These are phyloP conservation scores for Mortierella sp. DNA, from an alignment of 371 early-diverging fungal genomes.

Conservation along the genomic window DNA sequence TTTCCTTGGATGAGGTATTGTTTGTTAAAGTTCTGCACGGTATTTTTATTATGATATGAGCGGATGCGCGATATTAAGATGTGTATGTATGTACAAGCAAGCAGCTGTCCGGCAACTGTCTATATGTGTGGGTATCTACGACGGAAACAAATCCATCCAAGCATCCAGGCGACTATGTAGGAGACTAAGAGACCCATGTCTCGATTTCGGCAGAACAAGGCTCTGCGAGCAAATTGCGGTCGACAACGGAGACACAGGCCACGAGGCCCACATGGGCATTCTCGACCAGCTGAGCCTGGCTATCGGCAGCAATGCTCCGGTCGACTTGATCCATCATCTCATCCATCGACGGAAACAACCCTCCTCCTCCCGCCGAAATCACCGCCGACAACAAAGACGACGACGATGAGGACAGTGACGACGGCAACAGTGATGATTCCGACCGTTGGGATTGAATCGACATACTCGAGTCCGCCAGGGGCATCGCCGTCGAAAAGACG, in stretches of 20 bases:
- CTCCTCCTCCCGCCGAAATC: conserved; percentile 32
- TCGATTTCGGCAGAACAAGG: conserved; percentile 53
- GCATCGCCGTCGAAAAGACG: conserved; percentile 22
- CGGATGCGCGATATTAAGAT: background rate
- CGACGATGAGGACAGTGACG: too few species aligned
- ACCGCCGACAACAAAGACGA: too few species aligned
- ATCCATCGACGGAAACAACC: conserved; percentile 40
- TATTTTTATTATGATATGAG: background rate
- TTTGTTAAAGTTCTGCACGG: background rate
- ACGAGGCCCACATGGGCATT: conserved; percentile 36
- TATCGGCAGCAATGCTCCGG: conserved; percentile 33
- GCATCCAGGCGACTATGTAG: background rate
- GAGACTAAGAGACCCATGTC: conserved; percentile 42
- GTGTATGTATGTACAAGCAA: conserved; percentile 3
- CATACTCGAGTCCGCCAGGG: conserved; percentile 37
- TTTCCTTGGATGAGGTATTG: too few species aligned
- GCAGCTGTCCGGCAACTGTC: background rate
- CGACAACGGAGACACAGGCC: conserved; percentile 31
- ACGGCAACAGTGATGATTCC: conserved; percentile 34
- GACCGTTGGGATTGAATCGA: conserved; percentile 47
- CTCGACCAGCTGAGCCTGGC: conserved; percentile 43
- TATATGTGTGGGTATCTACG: conserved; percentile 1
- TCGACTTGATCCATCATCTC: conserved; percentile 46
- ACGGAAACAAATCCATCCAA: background rate
- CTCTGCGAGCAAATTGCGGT: conserved; percentile 33